phyloP scores from a whole-genome alignment of 2,329 filamentous ascomycete species.

The Westerdykella sp. region DNA sequence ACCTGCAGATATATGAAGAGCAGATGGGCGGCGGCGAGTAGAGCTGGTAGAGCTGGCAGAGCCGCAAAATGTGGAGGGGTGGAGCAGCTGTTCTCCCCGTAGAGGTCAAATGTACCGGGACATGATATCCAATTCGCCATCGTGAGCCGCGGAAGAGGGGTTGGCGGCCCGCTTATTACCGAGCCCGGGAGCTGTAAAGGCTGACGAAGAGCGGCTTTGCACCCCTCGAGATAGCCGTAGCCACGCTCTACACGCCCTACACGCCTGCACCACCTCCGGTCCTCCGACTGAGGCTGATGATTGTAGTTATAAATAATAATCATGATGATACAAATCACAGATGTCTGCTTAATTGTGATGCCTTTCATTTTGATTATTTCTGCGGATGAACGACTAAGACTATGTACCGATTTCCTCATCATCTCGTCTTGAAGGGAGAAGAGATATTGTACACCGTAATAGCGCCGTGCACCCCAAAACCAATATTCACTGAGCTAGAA shows the following conservation, averaged over 20 bases:
- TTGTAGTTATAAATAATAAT: too few species aligned
- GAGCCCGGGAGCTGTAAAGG: not conserved
- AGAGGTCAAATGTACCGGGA: not conserved
- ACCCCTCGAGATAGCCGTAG: too few species aligned
- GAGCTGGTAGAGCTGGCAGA: not conserved
- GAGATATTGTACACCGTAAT: slow-evolving; percentile 7
- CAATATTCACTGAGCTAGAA: slow-evolving; percentile 22
- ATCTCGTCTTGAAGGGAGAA: slow-evolving; percentile 2
- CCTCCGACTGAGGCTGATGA: too few species aligned
- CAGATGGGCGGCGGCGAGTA: not conserved
- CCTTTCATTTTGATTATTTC: too few species aligned
- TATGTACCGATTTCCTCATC: not conserved
- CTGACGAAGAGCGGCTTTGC: not conserved
- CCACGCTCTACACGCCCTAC: too few species aligned
- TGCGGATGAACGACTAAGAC: not conserved
- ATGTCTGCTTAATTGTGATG: too few species aligned
- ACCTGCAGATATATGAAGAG: not conserved
- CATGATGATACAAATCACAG: too few species aligned
- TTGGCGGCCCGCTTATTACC: not conserved
- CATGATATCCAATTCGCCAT: not conserved
- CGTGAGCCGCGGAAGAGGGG: not conserved
- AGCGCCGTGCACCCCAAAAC: slow-evolving; percentile 22
- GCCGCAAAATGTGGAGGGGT: not conserved
- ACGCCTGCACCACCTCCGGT: too few species aligned
- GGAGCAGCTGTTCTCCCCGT: not conserved